A percentile compares a stretch with the other conserved stretches of the same genome.
Evolutionary conservation across 2,329 filamentous ascomycete genomes (phyloP).

Genomic region (Sclerotinia borealis): DNA sequence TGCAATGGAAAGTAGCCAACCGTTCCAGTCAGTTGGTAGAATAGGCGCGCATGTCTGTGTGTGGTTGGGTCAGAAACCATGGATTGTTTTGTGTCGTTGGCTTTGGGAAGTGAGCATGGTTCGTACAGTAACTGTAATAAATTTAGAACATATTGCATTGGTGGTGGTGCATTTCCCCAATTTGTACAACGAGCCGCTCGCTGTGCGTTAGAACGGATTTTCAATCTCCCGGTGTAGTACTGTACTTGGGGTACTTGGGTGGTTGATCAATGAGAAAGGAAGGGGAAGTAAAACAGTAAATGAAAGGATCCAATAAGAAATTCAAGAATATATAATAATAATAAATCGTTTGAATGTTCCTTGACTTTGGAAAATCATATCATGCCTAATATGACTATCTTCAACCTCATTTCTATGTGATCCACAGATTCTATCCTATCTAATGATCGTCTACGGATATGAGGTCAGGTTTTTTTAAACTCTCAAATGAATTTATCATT

Average conservation of each 20-base stretch:
- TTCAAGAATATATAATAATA: not conserved
- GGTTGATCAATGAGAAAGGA: not conserved
- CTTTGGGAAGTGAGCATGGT: not conserved
- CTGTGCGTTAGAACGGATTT: not conserved
- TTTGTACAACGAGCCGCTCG: constrained; percentile 7
- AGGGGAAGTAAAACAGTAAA: not conserved
- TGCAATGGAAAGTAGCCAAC: not conserved
- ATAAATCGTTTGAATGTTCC: not conserved
- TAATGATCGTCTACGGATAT: not conserved
- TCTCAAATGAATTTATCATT: not conserved
- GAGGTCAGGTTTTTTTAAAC: not conserved
- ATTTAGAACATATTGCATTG: constrained; percentile 6
- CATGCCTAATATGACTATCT: not conserved
- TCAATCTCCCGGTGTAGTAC: not conserved
- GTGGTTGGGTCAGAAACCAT: not conserved
- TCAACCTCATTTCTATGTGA: not conserved
- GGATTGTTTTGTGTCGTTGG: not conserved
- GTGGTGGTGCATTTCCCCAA: constrained; percentile 5
- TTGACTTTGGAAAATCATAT: not conserved
- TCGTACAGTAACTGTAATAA: not conserved
- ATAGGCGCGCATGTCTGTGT: constrained; percentile 1
- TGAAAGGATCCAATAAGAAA: not conserved
- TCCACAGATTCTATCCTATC: not conserved
- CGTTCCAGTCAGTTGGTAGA: not conserved
- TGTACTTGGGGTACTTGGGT: not conserved